These are phyloP conservation scores for Fusarium vanettenii DNA, from an alignment of 2,329 filamentous ascomycete genomes.

Conservation along the genomic window DNA sequence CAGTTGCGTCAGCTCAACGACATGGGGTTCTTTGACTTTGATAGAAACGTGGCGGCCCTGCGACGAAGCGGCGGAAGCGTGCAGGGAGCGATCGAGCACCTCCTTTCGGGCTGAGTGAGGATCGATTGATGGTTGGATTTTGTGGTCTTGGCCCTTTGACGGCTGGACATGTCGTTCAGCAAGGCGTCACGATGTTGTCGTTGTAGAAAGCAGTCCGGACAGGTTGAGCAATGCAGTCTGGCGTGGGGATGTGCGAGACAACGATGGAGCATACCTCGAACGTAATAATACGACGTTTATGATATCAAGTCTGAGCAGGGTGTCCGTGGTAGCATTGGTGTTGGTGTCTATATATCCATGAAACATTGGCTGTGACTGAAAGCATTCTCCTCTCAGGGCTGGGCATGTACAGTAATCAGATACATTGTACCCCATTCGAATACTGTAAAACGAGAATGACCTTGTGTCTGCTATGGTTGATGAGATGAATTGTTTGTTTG, in stretches of 20 bases:
- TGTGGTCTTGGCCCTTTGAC: neutral
- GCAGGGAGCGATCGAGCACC: conserved; percentile 86
- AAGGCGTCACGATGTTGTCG: conserved; percentile 10
- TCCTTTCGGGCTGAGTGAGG: conserved; percentile 56
- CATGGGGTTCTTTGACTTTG: conserved; percentile 99
- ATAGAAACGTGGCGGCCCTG: conserved; percentile 89
- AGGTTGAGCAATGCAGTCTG: conserved; percentile 35
- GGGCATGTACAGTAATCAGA: neutral
- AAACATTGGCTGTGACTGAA: neutral
- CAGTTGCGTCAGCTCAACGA: conserved; percentile 95
- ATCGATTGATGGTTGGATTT: conserved; percentile 25
- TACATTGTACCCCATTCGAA: neutral
- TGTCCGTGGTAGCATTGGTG: neutral
- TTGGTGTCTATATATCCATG: neutral
- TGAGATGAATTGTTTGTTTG: neutral
- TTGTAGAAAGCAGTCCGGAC: conserved; percentile 15
- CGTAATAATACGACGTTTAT: conserved; percentile 37
- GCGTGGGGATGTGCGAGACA: conserved; percentile 4
- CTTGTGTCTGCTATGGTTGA: neutral
- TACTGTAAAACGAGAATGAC: neutral
- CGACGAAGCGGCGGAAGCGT: conserved; percentile 92
- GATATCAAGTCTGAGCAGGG: conserved; percentile 38
- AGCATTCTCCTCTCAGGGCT: neutral
- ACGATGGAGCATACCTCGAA: conserved; percentile 24
- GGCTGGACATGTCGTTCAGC: conserved; percentile 13